Conservation (phyloP, 2,329 filamentous ascomycete species). For the Chaetomium globosum region DNA sequence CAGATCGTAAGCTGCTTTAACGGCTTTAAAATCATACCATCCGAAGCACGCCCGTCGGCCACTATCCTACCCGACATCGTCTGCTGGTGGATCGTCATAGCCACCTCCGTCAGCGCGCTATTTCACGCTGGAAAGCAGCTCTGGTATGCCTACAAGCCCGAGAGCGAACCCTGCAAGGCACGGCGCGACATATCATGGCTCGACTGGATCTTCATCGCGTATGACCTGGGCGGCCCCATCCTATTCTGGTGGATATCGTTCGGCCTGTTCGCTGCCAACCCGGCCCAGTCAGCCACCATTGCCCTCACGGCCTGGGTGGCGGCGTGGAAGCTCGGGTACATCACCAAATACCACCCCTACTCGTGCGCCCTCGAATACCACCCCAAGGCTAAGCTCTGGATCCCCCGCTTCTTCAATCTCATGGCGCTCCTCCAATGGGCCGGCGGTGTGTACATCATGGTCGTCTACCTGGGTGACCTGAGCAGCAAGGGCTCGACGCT, state of each 20-base stretch:
- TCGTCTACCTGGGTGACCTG: not conserved
- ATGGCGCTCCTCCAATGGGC: conserved; percentile 4
- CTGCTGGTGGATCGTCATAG: conserved; percentile 5
- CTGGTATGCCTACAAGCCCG: not conserved
- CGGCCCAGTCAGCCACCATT: not conserved
- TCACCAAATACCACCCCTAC: not conserved
- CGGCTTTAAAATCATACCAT: conserved; percentile 1
- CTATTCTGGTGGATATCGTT: conserved; percentile 7
- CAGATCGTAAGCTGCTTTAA: conserved; percentile 1
- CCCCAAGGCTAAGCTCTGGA: not conserved
- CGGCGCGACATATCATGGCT: not conserved
- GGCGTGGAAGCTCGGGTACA: not conserved
- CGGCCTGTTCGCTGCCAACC: not conserved
- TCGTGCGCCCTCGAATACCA: not conserved
- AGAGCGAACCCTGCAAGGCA: not conserved
- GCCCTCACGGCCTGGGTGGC: conserved; percentile 6
- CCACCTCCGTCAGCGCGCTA: not conserved
- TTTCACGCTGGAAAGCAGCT: not conserved
- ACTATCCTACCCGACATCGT: conserved; percentile 7
- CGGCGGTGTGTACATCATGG: conserved; percentile 6
- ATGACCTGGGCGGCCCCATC: conserved; percentile 2
- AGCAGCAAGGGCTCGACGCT: not conserved
- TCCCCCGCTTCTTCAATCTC: not conserved
- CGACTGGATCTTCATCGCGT: conserved; percentile 5
- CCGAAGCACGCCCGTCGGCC: conserved; percentile 1